Conservation (phyloP, 2,329 filamentous ascomycete species). For the Albifimbria verrucaria region DNA sequence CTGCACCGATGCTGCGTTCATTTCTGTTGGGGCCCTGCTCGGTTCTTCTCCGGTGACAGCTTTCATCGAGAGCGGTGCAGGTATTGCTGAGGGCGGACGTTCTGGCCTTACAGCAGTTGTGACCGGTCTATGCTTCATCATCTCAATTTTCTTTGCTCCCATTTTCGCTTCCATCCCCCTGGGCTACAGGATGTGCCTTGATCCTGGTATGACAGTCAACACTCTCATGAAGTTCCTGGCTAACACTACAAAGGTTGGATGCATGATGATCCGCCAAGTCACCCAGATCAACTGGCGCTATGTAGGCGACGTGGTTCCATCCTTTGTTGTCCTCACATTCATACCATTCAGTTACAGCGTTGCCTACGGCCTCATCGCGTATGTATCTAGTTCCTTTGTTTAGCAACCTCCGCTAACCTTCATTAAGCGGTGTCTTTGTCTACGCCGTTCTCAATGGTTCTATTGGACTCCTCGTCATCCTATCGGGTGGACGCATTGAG, state of each 20-base stretch:
- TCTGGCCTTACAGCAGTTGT: slow-evolving; percentile 70
- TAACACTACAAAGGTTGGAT: slow-evolving; percentile 54
- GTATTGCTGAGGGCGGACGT: slow-evolving; percentile 71
- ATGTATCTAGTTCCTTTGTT: slow-evolving; percentile 23
- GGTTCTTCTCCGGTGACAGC: slow-evolving; percentile 70
- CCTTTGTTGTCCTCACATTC: slow-evolving; percentile 70
- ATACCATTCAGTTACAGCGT: slow-evolving; percentile 80
- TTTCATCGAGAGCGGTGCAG: slow-evolving; percentile 73
- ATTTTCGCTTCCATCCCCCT: slow-evolving; percentile 76
- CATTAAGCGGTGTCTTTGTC: slow-evolving; percentile 48
- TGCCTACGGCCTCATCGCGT: slow-evolving; percentile 73
- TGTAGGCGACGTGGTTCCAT: slow-evolving; percentile 71
- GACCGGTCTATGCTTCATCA: slow-evolving; percentile 66
- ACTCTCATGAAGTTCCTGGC: neutral
- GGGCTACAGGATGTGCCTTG: slow-evolving; percentile 73
- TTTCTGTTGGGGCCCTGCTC: slow-evolving; percentile 67
- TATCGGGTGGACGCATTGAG: slow-evolving; percentile 40
- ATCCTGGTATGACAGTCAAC: slow-evolving; percentile 52
- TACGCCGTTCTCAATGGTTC: slow-evolving; percentile 47
- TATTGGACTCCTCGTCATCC: slow-evolving; percentile 41
- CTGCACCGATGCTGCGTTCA: slow-evolving; percentile 66
- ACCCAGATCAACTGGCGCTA: slow-evolving; percentile 75
- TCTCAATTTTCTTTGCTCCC: slow-evolving; percentile 72
- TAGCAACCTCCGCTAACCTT: slow-evolving; percentile 6
- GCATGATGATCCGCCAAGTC: slow-evolving; percentile 74